These are phyloP conservation scores for Penicillium paxilli DNA, from an alignment of 495 filamentous ascomycete genomes.

Conservation along the genomic window DNA sequence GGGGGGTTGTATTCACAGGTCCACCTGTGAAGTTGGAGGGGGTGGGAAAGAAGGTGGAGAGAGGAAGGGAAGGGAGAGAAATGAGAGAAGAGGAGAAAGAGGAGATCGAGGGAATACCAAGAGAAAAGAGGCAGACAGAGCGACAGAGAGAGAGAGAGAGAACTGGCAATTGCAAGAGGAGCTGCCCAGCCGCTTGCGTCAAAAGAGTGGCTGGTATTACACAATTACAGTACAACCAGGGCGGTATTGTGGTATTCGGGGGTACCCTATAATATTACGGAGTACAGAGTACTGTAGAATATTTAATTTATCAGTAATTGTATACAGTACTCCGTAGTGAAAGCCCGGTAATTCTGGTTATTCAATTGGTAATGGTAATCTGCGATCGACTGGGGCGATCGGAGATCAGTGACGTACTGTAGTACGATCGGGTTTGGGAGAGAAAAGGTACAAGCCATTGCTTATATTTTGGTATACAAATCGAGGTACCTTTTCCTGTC, in stretches of 20 bases:
- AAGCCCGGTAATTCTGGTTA: background rate
- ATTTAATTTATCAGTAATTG: background rate
- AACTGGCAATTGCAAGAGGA: conserved; percentile 6
- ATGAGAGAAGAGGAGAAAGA: background rate
- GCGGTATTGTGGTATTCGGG: background rate
- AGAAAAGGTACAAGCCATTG: background rate
- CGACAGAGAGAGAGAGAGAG: conserved; percentile 1
- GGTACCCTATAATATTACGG: background rate
- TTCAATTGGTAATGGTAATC: background rate
- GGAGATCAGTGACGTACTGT: conserved; percentile 25
- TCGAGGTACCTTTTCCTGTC: too few relatives aligned
- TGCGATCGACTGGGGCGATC: conserved; percentile 20
- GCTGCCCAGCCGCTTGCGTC: conserved; percentile 32
- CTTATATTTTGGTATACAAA: background rate
- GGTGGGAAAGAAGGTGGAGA: conserved; percentile 6
- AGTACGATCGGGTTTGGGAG: background rate
- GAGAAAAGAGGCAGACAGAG: background rate
- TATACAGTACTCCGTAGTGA: too few relatives aligned
- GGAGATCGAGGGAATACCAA: background rate
- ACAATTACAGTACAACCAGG: background rate
- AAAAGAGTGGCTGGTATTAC: conserved; percentile 27
- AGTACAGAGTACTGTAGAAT: background rate
- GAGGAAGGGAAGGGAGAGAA: background rate
- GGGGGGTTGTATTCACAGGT: too few relatives aligned
- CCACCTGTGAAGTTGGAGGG: too few relatives aligned